Conservation (phyloP, 2,329 filamentous ascomycete genomes). For the Neofusicoccum laricinum region DNA sequence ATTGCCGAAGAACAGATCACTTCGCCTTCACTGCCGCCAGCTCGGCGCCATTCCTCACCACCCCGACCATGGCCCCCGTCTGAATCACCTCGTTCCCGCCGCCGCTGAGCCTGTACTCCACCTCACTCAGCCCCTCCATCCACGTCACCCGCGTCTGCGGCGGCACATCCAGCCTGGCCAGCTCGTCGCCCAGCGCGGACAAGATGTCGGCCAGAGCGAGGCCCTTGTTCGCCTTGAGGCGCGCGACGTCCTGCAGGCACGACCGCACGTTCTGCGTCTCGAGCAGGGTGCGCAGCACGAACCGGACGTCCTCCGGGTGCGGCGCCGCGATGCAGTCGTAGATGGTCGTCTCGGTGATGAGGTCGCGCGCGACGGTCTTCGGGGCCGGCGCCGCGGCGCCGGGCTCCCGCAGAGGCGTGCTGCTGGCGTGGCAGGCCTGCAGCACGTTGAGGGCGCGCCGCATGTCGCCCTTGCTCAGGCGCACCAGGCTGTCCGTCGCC, state of each 20-base stretch:
- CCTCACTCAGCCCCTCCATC: constrained; percentile 86
- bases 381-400: constrained; percentile 36
- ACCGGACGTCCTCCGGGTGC: constrained; percentile 80
- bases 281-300: constrained; percentile 80
- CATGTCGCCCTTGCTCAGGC: constrained; percentile 93
- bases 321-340: constrained; percentile 97
- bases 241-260: constrained; percentile 83
- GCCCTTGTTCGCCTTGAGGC: constrained; percentile 80
- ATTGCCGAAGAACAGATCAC: not conserved
- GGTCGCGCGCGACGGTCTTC: constrained; percentile 69
- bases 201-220: constrained; percentile 92
- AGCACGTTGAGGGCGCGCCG: constrained; percentile 89
- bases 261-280: constrained; percentile 83
- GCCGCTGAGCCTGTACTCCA: constrained; percentile 86
- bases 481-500: constrained; percentile 79
- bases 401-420: constrained; percentile 56
- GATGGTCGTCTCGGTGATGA: constrained; percentile 87
- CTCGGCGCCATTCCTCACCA: constrained; percentile 82
- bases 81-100: constrained; percentile 86
- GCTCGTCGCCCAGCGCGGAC: constrained; percentile 77
- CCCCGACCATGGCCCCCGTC: constrained; percentile 88
- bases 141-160: constrained; percentile 85
- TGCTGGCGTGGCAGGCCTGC: constrained; percentile 93
- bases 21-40: constrained; percentile 40
- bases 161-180: constrained; percentile 78